Base-by-base conservation (phyloP, 2,329 filamentous ascomycete genomes). In the Coniosporium tulheliwenetii region DNA sequence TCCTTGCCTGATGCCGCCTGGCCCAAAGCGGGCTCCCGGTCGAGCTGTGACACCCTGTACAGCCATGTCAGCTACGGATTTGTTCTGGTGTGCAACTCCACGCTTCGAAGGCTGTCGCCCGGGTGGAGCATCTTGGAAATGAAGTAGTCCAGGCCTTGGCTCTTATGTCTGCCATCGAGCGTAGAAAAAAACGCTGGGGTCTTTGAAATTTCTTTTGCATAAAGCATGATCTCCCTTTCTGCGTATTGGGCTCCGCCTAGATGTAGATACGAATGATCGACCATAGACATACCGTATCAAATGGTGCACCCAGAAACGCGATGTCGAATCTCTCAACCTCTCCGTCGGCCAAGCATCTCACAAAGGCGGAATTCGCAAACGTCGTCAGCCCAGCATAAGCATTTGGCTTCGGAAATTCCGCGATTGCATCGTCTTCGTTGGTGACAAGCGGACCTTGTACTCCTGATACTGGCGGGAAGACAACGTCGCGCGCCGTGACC, bases 21-120 rank as follows among this genome's bases (percentile, higher is more conserved):
- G 70, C 2, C 70, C 70, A 47, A 66, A 73, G 30, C 70, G 58
- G 30, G 69, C 63, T 33, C 70, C 70, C 3, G 69, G 70, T 35
- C 70, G 57, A 30, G 60, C 68, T 2, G 70, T 73, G 0, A 71
- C 68, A 7, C 58, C 64, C 36, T 37, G 32, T 35, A n/a, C 32
- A 35, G 14, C 14, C 12, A n/a, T 35, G 32, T 35, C 32, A 34
- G 32, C 32, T 14, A 34, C 12, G 8, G 12, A 34, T n/a, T 14
- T n/a, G 12, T 34, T 12, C 12, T 12, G 12, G 32, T 8, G 3
- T n/a, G 32, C 32, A 34, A 12, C 14, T n/a, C 12, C 14, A 12
- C 32, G 32, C 32, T 34, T 34, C 14, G 12, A 34, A 5, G 14
- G 15, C 36, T 13, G 15, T 37, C 36, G 36, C 16, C 12, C 12